Conservation (phyloP, 1,284 basidiomycete genomes). For the Rhodotorula sp. region DNA sequence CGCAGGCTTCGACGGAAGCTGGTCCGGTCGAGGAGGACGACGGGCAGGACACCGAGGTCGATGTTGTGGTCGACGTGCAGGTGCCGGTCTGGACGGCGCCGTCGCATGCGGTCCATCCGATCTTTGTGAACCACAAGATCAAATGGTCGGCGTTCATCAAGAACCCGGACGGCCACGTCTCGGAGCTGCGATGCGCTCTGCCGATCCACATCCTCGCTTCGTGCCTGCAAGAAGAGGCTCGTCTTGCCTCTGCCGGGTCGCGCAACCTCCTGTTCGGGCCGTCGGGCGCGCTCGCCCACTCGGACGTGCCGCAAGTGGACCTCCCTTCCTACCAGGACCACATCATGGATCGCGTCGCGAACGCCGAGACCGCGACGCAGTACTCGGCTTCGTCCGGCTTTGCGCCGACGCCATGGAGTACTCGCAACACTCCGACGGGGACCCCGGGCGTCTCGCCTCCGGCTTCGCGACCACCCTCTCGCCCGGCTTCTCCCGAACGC, state of each 20-base stretch:
- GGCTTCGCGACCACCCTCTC: conserved; percentile 43
- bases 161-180: conserved; percentile 56
- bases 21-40: conserved; percentile 29
- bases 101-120: conserved; percentile 36
- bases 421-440: conserved; percentile 27
- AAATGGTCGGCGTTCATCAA: conserved; percentile 68
- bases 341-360: conserved; percentile 82
- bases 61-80: conserved; percentile 42
- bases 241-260: conserved; percentile 66
- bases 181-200: conserved; percentile 85
- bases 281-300: conserved; percentile 47
- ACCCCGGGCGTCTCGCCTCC: conserved; percentile 35
- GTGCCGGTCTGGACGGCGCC: conserved; percentile 41
- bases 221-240: conserved; percentile 70
- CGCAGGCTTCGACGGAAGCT: not conserved
- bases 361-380: conserved; percentile 62
- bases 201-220: conserved; percentile 78
- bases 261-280: conserved; percentile 64
- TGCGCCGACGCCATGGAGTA: conserved; percentile 39
- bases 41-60: conserved; percentile 42
- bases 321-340: conserved; percentile 84
- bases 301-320: conserved; percentile 64
- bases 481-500: conserved; percentile 47
- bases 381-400: conserved; percentile 35
- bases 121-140: conserved; percentile 57